These are phyloP conservation scores for Apiospora koreana DNA, from an alignment of 2,329 filamentous ascomycete species.

Conservation along the genomic window DNA sequence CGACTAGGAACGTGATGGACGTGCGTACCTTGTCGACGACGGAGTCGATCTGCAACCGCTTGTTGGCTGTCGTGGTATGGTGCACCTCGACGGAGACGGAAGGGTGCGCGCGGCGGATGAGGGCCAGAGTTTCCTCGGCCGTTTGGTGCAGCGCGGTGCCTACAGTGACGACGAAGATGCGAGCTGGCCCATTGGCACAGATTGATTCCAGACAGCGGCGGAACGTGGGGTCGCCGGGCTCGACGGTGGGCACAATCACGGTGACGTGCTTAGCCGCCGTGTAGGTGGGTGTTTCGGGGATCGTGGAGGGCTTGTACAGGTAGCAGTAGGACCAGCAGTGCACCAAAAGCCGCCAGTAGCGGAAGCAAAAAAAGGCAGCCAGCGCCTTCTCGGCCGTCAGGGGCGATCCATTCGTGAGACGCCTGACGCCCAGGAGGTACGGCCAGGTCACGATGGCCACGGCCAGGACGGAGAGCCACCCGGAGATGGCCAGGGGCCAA, in stretches of 20 bases:
- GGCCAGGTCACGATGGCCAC: not conserved
- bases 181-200: conserved; percentile 38
- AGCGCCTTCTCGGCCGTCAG: conserved; percentile 8
- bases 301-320: conserved; percentile 34
- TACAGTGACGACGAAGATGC: conserved; percentile 47
- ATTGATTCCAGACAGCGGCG: conserved; percentile 41
- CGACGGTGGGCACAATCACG: conserved; percentile 53
- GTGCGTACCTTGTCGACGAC: not conserved
- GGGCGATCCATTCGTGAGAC: not conserved
- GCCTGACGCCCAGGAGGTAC: not conserved
- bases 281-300: conserved; percentile 22
- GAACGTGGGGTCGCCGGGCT: conserved; percentile 44
- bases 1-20: too few species aligned
- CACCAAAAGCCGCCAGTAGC: conserved; percentile 48
- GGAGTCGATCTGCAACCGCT: not conserved
- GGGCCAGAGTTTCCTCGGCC: not conserved
- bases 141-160: conserved; percentile 30
- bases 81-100: not conserved
- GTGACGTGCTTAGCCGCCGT: conserved; percentile 41
- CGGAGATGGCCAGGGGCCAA: not conserved
- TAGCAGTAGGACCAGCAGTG: conserved; percentile 25
- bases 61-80: not conserved
- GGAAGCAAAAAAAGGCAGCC: conserved; percentile 38
- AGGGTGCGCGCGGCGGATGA: not conserved
- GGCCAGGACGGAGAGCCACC: not conserved